Percentiles rank a stretch among this genome's conserved stretches.
Conservation (phyloP, 371 early-diverging fungal genomes). For the Mortierella sp. region DNA sequence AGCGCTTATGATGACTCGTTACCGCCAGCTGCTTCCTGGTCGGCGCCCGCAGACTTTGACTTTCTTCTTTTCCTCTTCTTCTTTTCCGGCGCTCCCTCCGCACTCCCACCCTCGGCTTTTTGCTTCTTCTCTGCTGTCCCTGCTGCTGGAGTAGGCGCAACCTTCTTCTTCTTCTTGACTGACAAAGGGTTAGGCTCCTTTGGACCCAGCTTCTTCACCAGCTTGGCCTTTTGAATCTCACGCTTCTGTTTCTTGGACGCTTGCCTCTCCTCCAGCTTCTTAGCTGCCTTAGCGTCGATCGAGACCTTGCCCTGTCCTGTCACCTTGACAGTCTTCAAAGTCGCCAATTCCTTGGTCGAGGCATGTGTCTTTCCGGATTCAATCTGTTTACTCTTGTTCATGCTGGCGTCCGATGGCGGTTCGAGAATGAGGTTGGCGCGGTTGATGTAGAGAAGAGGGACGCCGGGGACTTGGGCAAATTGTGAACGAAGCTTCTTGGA, state of each 20-base stretch:
- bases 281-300: slow-evolving; percentile 32
- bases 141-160: slow-evolving; percentile 40
- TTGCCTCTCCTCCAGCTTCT: slow-evolving; percentile 43
- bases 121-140: slow-evolving; percentile 2
- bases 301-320: slow-evolving; percentile 40
- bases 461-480: slow-evolving; percentile 85
- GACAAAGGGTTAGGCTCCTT: slow-evolving; percentile 92
- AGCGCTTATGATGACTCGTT: slow-evolving; percentile 13
- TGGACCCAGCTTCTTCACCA: slow-evolving; percentile 65
- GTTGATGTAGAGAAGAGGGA: slow-evolving; percentile 89
- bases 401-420: slow-evolving; percentile 73
- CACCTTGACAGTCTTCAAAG: slow-evolving; percentile 58
- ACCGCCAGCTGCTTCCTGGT: neutral
- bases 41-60: neutral
- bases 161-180: slow-evolving; percentile 83
- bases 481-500: slow-evolving; percentile 73
- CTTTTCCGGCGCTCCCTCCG: slow-evolving; percentile 2
- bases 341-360: slow-evolving; percentile 58
- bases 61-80: slow-evolving; percentile 20
- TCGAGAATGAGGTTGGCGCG: slow-evolving; percentile 87
- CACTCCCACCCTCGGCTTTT: slow-evolving; percentile 2
- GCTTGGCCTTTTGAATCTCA: slow-evolving; percentile 54
- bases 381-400: slow-evolving; percentile 50
- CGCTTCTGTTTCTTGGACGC: slow-evolving; percentile 39
- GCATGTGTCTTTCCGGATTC: slow-evolving; percentile 72